Evolutionary conservation across 2,329 filamentous ascomycete genomes (phyloP).

Genomic region (Xylariaceae sp.): DNA sequence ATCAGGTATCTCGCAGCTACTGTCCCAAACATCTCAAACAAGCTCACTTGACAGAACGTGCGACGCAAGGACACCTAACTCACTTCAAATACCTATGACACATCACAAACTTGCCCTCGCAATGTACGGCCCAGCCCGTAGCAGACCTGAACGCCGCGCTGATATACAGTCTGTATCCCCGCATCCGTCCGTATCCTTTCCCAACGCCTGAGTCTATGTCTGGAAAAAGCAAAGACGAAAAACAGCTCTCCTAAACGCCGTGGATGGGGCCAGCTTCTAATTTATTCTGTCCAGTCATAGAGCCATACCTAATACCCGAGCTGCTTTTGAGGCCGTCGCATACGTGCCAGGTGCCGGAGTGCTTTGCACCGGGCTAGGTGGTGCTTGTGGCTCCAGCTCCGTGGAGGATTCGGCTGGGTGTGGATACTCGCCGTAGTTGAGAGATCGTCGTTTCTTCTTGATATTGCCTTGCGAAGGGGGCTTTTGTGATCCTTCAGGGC

Average conservation of each 20-base stretch:
- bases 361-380: slow-evolving; percentile 29
- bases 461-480: slow-evolving; percentile 34
- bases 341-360: slow-evolving; percentile 25
- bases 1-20: too few relatives aligned
- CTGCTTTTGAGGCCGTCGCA: slow-evolving; percentile 31
- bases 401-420: slow-evolving; percentile 32
- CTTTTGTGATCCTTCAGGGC: slow-evolving; percentile 25
- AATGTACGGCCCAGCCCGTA: neutral
- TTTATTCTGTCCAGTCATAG: slow-evolving; percentile 16
- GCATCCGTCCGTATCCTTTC: neutral
- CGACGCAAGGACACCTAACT: neutral
- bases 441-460: slow-evolving; percentile 35
- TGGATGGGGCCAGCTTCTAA: neutral
- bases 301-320: slow-evolving; percentile 31
- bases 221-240: neutral
- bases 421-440: slow-evolving; percentile 31
- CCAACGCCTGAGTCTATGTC: slow-evolving; percentile 7
- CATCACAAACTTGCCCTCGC: neutral
- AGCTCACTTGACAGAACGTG: neutral
- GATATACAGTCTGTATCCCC: slow-evolving; percentile 4
- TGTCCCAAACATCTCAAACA: too few relatives aligned
- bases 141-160: slow-evolving; percentile 19
- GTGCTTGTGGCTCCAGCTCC: slow-evolving; percentile 25
- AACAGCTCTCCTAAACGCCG: neutral
- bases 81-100: neutral